A percentile compares a stretch with the other conserved stretches of the same genome.
Conservation (phyloP, 2,329 filamentous ascomycete species). For the Elsinoe ampelina region DNA sequence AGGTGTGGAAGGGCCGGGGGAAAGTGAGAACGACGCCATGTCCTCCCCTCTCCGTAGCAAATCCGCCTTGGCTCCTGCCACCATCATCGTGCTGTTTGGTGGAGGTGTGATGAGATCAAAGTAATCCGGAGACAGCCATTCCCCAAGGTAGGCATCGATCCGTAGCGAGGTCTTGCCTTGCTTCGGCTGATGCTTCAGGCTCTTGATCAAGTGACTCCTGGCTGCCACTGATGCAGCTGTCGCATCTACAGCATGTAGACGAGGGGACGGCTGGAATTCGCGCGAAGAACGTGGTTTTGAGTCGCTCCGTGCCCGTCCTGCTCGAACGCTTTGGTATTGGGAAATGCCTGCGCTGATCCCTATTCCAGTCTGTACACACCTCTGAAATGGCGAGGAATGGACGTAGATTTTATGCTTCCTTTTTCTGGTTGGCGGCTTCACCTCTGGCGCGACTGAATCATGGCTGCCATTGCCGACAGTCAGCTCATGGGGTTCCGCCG, state of each 20-base stretch:
- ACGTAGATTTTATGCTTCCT: slow-evolving; percentile 69
- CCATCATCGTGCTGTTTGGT: slow-evolving; percentile 76
- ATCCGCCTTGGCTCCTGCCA: slow-evolving; percentile 80
- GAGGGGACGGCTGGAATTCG: slow-evolving; percentile 26
- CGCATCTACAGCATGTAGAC: slow-evolving; percentile 22
- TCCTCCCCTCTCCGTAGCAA: slow-evolving; percentile 65
- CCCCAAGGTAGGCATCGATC: slow-evolving; percentile 84
- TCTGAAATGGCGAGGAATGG: slow-evolving; percentile 86
- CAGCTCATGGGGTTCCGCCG: slow-evolving; percentile 18
- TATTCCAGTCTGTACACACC: slow-evolving; percentile 86
- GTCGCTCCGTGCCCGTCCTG: slow-evolving; percentile 21
- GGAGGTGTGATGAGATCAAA: slow-evolving; percentile 88
- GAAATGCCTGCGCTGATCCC: slow-evolving; percentile 79
- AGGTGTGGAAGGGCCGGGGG: slow-evolving; percentile 25
- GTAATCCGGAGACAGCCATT: slow-evolving; percentile 91
- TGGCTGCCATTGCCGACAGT: neutral
- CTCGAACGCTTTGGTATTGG: slow-evolving; percentile 45
- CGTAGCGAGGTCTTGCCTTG: slow-evolving; percentile 55
- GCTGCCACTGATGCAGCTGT: slow-evolving; percentile 20
- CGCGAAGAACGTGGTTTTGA: slow-evolving; percentile 22
- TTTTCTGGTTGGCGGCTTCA: slow-evolving; percentile 33
- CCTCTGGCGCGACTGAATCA: neutral
- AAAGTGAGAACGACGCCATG: slow-evolving; percentile 33
- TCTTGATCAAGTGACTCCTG: slow-evolving; percentile 22
- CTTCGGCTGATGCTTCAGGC: slow-evolving; percentile 27